Percentiles rank a stretch among this genome's conserved stretches.
Evolutionary conservation across 1,139 yeast species (phyloP).

Genomic region (Kodamaea sp.): DNA sequence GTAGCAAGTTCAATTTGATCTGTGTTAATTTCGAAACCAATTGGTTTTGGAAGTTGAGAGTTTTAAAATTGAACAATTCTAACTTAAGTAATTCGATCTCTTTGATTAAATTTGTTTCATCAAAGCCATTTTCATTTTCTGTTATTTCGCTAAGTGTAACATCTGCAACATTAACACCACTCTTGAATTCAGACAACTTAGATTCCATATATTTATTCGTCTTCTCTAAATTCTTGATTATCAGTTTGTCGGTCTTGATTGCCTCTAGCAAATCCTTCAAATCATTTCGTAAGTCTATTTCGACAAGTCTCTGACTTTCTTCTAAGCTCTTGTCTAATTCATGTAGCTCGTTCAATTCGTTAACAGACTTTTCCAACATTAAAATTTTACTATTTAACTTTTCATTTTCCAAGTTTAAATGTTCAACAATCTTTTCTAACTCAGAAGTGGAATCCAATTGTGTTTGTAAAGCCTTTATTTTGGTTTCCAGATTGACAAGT

Average conservation of each 20-base stretch:
- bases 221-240: constrained; percentile 28
- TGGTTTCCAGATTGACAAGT: constrained; percentile 35
- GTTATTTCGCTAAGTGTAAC: constrained; percentile 1
- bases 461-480: constrained; percentile 42
- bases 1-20: constrained; percentile 9
- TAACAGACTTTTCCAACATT: constrained; percentile 39
- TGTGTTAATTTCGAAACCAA: constrained; percentile 11
- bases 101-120: constrained; percentile 5
- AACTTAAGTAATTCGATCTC: constrained; percentile 18
- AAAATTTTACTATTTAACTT: constrained; percentile 38
- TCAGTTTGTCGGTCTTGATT: constrained; percentile 23
- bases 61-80: constrained; percentile 15
- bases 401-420: constrained; percentile 53
- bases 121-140: constrained; percentile 2
- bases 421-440: constrained; percentile 50
- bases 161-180: background rate
- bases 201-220: constrained; percentile 28
- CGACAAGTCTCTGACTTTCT: constrained; percentile 50
- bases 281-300: constrained; percentile 48
- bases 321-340: constrained; percentile 65
- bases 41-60: constrained; percentile 11
- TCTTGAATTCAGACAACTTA: constrained; percentile 10
- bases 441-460: constrained; percentile 42
- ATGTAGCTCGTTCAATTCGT: constrained; percentile 58
- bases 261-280: constrained; percentile 32